Percentiles rank a stretch among this genome's conserved stretches.
These are phyloP conservation scores for Penicillium pancosmium DNA, from an alignment of 495 filamentous ascomycete species.

Conservation along the genomic window DNA sequence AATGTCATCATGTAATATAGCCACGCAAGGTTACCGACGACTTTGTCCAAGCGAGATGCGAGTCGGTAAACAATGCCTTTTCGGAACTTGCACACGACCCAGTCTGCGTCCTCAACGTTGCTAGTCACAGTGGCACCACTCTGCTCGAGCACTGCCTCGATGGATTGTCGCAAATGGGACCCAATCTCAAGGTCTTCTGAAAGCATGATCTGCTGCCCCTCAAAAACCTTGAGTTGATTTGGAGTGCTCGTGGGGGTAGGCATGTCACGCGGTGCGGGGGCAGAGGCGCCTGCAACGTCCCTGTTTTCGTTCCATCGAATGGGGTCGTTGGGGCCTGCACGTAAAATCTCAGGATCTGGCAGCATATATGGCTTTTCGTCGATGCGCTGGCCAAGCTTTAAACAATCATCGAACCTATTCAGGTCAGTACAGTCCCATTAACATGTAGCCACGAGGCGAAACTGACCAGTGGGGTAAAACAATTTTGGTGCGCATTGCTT, in stretches of 20 bases:
- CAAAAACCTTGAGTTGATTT: slow-evolving; percentile 54
- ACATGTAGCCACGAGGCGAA: not conserved
- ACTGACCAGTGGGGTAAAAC: slow-evolving; percentile 93
- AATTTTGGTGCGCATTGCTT: slow-evolving; percentile 71
- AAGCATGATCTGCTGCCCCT: slow-evolving; percentile 58
- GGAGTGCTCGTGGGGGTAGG: slow-evolving; percentile 45
- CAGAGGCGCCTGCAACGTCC: slow-evolving; percentile 73
- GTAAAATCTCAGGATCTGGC: slow-evolving; percentile 80
- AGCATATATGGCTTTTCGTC: slow-evolving; percentile 85
- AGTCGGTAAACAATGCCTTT: slow-evolving; percentile 76
- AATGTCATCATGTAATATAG: slow-evolving; percentile 87
- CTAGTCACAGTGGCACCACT: slow-evolving; percentile 70
- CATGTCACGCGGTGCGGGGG: slow-evolving; percentile 60
- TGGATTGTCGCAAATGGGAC: slow-evolving; percentile 62
- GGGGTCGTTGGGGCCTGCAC: slow-evolving; percentile 52
- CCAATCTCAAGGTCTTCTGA: slow-evolving; percentile 71
- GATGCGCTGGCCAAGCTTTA: slow-evolving; percentile 86
- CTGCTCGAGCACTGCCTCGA: slow-evolving; percentile 67
- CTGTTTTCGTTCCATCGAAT: slow-evolving; percentile 58
- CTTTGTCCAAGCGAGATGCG: slow-evolving; percentile 72
- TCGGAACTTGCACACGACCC: slow-evolving; percentile 84
- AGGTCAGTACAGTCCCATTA: slow-evolving; percentile 3
- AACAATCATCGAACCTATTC: slow-evolving; percentile 90
- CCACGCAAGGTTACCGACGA: slow-evolving; percentile 92
- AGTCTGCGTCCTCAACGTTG: slow-evolving; percentile 70